phyloP scores from a whole-genome alignment of 1,284 basidiomycete genomes.

The Ustilago bromivora region DNA sequence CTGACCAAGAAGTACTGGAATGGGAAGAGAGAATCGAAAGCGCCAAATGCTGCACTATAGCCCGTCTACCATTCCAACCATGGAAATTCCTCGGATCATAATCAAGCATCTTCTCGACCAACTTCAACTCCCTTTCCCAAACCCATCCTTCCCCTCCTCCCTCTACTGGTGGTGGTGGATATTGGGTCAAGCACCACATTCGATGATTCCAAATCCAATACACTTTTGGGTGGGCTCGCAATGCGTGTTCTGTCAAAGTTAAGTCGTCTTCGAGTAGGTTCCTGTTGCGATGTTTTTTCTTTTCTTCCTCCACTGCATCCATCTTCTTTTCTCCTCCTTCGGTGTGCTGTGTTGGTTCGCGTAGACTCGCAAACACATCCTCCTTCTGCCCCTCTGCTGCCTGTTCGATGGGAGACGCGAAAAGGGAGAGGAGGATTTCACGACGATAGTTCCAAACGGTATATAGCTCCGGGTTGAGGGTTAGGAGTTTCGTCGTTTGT shows the following conservation, averaged over 20 bases:
- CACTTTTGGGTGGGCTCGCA: slow-evolving; percentile 67
- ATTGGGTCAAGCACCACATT: slow-evolving; percentile 63
- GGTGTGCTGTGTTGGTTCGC: neutral
- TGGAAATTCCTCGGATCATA: slow-evolving; percentile 66
- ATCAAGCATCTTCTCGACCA: slow-evolving; percentile 68
- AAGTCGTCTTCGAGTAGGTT: slow-evolving; percentile 58
- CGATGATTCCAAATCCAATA: slow-evolving; percentile 70
- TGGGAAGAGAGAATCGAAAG: slow-evolving; percentile 23
- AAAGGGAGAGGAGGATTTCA: slow-evolving; percentile 51
- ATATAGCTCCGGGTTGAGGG: slow-evolving; percentile 67
- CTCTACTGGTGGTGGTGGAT: slow-evolving; percentile 8
- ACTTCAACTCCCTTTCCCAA: slow-evolving; percentile 60
- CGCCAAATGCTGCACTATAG: slow-evolving; percentile 55
- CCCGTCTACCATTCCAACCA: slow-evolving; percentile 67
- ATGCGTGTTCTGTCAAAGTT: slow-evolving; percentile 60
- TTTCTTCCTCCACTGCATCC: neutral
- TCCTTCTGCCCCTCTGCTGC: neutral
- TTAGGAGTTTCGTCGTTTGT: slow-evolving; percentile 57
- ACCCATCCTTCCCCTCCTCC: slow-evolving; percentile 14
- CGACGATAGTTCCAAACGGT: slow-evolving; percentile 68
- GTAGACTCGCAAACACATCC: slow-evolving; percentile 52
- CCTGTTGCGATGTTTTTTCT: slow-evolving; percentile 6
- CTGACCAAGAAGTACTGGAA: neutral
- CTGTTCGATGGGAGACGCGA: slow-evolving; percentile 6
- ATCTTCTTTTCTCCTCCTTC: neutral